phyloP scores from a whole-genome alignment of 2,329 filamentous ascomycete species.

The Nigrospora sphaerica region DNA sequence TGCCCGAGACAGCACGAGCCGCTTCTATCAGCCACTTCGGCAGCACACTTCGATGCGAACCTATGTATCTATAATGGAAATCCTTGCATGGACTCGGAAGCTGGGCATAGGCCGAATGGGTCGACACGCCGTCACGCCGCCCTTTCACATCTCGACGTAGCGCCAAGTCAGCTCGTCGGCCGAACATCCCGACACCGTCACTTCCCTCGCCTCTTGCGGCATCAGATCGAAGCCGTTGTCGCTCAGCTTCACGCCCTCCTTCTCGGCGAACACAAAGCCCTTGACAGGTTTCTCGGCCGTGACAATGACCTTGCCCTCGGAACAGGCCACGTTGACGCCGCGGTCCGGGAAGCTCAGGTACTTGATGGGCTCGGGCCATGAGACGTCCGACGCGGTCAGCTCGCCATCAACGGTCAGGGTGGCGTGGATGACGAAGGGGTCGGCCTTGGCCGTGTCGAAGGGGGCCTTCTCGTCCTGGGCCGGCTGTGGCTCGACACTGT shows the following conservation, averaged over 20 bases:
- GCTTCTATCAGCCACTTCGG: too few species aligned
- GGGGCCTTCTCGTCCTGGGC: conserved; percentile 11
- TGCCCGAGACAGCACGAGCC: too few species aligned
- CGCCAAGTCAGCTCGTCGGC: neutral
- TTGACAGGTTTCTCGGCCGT: conserved; percentile 43
- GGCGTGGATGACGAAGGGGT: conserved; percentile 40
- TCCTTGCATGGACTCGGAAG: too few species aligned
- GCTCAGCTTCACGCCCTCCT: conserved; percentile 35
- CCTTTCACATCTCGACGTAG: neutral
- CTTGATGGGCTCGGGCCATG: conserved; percentile 58
- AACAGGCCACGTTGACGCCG: conserved; percentile 25
- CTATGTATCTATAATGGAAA: too few species aligned
- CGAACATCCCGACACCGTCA: neutral
- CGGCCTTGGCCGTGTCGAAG: conserved; percentile 28
- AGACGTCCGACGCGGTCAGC: conserved; percentile 38
- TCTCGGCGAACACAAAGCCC: conserved; percentile 46
- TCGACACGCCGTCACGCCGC: too few species aligned
- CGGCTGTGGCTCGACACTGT: conserved; percentile 12
- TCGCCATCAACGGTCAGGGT: conserved; percentile 29
- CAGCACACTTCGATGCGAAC: too few species aligned
- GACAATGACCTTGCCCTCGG: conserved; percentile 17
- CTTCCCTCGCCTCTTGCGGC: neutral
- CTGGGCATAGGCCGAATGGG: too few species aligned
- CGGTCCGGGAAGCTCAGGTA: conserved; percentile 45
- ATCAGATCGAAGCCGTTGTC: conserved; percentile 49